phyloP scores from a whole-genome alignment of 2,329 filamentous ascomycete species.

The Diaporthe citriasiana region DNA sequence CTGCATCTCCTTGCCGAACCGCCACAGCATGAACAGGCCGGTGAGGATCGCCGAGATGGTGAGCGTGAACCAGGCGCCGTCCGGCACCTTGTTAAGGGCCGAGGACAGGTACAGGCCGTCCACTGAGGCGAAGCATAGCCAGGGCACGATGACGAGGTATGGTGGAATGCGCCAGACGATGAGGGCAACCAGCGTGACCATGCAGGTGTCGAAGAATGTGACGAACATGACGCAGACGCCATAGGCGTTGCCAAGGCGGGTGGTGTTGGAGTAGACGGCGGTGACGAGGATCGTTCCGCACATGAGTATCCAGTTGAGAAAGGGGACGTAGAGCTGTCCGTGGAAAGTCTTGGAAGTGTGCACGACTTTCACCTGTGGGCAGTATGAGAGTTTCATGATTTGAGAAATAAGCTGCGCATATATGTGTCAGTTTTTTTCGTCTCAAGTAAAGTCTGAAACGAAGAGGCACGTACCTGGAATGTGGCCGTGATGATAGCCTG shows the following conservation, averaged over 20 bases:
- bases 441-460: background rate
- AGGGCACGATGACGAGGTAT: constrained; percentile 70
- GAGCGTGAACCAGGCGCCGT: constrained; percentile 83
- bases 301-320: constrained; percentile 83
- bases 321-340: constrained; percentile 81
- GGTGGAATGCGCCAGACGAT: constrained; percentile 77
- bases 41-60: constrained; percentile 73
- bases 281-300: constrained; percentile 79
- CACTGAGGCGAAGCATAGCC: constrained; percentile 72
- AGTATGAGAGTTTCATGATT: constrained; percentile 78
- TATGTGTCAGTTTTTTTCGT: background rate
- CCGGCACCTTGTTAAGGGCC: constrained; percentile 77
- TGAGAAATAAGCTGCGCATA: constrained; percentile 65
- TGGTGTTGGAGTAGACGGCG: constrained; percentile 79
- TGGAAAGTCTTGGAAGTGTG: constrained; percentile 79
- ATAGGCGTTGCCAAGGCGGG: constrained; percentile 78
- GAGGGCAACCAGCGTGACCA: constrained; percentile 78
- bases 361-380: constrained; percentile 79
- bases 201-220: constrained; percentile 80
- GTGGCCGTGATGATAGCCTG: constrained; percentile 83
- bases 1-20: constrained; percentile 83
- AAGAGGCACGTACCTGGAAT: constrained; percentile 64
- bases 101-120: constrained; percentile 79
- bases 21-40: constrained; percentile 77
- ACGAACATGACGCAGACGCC: constrained; percentile 84